Evolutionary conservation across 768 basidiomycete genomes (phyloP), one percentile per base, ranked within the genome.

Genomic region (Rhodotorula paludigena): DNA sequence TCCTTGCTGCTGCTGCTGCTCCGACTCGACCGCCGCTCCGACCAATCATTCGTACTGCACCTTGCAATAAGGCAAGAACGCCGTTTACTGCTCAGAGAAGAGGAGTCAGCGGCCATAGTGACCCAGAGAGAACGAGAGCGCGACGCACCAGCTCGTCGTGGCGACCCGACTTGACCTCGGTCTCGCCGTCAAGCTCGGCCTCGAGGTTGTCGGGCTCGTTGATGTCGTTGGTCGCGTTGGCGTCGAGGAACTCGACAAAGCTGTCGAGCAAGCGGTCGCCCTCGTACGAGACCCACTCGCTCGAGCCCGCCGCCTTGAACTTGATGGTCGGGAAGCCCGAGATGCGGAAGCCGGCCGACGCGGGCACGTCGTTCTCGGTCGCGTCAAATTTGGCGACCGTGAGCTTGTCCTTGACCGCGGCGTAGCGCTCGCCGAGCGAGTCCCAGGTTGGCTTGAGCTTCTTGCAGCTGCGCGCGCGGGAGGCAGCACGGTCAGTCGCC

Each of bases 361-460:
- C 82, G 54, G 96, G 94, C 23, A 99, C 83, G 78, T 99, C 96
- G 78, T 99, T 99, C 80, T 96, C 92, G 66, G 87, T 87, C 3
- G 92, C 90, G 73, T 99, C 96, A 82, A 98, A 86, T 81, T 98
- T 97, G 76, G 92, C 93, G 78, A 78, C 72, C 48, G 74, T 57
- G 61, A 78, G 65, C 70, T 76, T 73, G 44, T 67, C 59, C 67
- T 71, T 66, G 53, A 59, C 81, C 59, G 81, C 77, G 53, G 85
- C 84, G 80, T 86, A 98, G 76, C 87, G 88, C 76, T 93, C 89
- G 62, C 84, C 96, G 44, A 99, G 85, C 33, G 82, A 84, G 67
- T 97, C 93, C 91, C 92, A 99, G 47, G 81, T 89, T 18, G 96
- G 94, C 78, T 89, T 89, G 74, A 99, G 85, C 75, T 92, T 91